Base-by-base conservation (phyloP, 2,329 filamentous ascomycete species). In the Ophiobolus disseminans region DNA sequence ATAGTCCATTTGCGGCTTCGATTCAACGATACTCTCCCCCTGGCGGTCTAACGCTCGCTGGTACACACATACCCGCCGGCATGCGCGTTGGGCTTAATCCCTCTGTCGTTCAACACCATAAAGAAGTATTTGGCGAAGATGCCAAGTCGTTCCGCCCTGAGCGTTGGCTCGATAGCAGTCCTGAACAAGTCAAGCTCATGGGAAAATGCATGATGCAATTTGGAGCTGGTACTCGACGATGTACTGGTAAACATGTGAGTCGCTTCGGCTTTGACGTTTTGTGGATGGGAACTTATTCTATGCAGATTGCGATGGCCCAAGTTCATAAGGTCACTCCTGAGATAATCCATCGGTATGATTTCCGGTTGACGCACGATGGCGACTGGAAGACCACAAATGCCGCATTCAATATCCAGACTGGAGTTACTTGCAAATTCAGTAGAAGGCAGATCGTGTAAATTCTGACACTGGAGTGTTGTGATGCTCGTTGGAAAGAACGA, bases 31-130 rank as follows among this genome's bases (percentile, higher is more conserved):
- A 53, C 7, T 53, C 62, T 8, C 66, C 64, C 1, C 21, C 50
- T 11, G 54, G 53, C 31, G 68, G 68, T 8, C 48, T 65, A 7
- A 50, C 46, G 5, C 36, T 68, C 5, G 43, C 43, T 11, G 58
- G 55, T 1, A 44, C 49, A 3, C 54, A 45, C 11, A 54, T 66
- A 22, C 73, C 73, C 0, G 63, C 57, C 3, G 76, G 74, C 9
- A 77, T 74, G 1, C 63, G 73, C 5, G 67, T 79, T 7, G 77
- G 76, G 6, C 69, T 78, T 28, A 79, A 77, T 39, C 62, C 76
- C 0, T 77, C 75, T 69, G 74, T 76, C 0, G 48, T 78, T 0
- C 75, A 80, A 19, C 65, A 68, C 14, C 68, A 79, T 36, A 57
- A 58, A 5, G 51, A 58, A 0, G 63, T 80, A 4, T 81, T 76